These are phyloP conservation scores for Solanum hybrid DNA, from an alignment of 305 asterid species.

Conservation along the genomic window DNA sequence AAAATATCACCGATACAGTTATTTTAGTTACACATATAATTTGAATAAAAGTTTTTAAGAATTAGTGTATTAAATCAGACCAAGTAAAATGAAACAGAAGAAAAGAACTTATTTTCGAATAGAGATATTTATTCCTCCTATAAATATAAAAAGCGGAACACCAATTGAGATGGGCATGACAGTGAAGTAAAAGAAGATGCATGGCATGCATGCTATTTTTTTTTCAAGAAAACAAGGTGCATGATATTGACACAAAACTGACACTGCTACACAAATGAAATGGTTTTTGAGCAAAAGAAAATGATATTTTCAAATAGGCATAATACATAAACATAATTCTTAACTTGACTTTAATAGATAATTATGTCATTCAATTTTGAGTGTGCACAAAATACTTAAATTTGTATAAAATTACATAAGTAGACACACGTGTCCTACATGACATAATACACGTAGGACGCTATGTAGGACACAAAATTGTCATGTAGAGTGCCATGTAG, in stretches of 20 bases:
- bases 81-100: too few relatives aligned
- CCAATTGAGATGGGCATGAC: neutral
- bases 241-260: neutral
- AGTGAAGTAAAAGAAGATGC: neutral
- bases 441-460: neutral
- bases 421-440: neutral
- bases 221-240: neutral
- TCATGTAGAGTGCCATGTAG: neutral
- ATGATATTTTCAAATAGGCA: neutral
- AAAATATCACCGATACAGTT: neutral
- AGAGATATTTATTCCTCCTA: neutral
- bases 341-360: too few relatives aligned
- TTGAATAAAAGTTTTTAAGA: too few relatives aligned
- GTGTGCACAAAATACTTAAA: neutral
- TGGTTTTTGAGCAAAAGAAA: neutral
- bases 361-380: neutral
- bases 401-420: too few relatives aligned
- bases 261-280: neutral
- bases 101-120: too few relatives aligned
- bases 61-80: too few relatives aligned
- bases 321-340: too few relatives aligned
- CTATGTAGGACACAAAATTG: neutral
- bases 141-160: neutral
- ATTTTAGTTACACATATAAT: too few relatives aligned
- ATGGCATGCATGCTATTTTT: neutral